Base-by-base conservation (phyloP, 2,329 filamentous ascomycete species). In the Aspergillus novofumigatus region DNA sequence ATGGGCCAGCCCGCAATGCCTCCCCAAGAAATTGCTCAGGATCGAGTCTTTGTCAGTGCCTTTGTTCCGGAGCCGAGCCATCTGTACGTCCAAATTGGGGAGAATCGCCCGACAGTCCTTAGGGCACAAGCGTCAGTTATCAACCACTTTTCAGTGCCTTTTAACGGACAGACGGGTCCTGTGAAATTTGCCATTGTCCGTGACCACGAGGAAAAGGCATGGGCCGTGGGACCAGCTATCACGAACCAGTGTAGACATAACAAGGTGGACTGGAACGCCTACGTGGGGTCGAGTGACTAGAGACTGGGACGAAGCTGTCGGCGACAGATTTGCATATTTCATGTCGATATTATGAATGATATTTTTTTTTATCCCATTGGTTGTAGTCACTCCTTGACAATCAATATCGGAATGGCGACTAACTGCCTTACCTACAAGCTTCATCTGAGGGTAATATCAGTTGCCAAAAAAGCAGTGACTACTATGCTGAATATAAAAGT, bases 241-340 rank as follows among this genome's bases (percentile, higher is more conserved):
- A 72, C 67, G 6, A 57, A 62, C 9, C 48, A 64, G 11, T 70
- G 67, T 50, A 45, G 45, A 6, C 62, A 69, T 52, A 69, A 70
- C 4, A 60, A 65, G 51, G 62, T 73, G 9, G 69, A 73, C 41
- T 74, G 70, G 68, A 74, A 74, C 58, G 68, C 72, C n/a, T 65
- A 63, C 62, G 71, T 73, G 53, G 70, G 70, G n/a, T 70, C 68
- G 26, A 70, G 64, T 54, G 58, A 64, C 14, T 59, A 57, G 26
- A 17, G 11, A 29, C 10, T 11, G 10, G 26, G 10, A 53, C 14
- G 32, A 4, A 35, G 32, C 11, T 6, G 14, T 17, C 14, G 32
- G 32, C 1, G 14, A 3, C 32, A 17, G 14, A 38, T 17, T 38
- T 7, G 14, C 32, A 38, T 38, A 17, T 38, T 38, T 38, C 32